Evolutionary conservation across 306 rosid genomes (phyloP).

Genomic region (Luffa aegyptiaca): DNA sequence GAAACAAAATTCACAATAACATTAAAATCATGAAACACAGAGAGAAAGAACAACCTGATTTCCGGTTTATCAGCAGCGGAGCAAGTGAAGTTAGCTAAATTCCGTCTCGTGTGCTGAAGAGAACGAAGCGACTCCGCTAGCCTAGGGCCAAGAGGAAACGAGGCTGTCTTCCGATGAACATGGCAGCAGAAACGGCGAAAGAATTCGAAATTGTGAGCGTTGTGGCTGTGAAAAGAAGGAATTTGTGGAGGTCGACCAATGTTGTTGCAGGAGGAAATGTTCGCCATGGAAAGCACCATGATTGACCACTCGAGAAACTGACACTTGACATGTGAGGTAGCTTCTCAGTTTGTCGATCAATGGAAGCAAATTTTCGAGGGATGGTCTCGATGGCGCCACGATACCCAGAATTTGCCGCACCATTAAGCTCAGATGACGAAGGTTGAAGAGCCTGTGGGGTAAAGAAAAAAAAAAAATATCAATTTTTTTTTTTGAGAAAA

Average conservation of each 20-base stretch:
- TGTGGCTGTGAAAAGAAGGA: not conserved
- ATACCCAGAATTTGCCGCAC: not conserved
- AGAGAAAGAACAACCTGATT: constrained; percentile 43
- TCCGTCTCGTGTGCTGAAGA: constrained; percentile 1
- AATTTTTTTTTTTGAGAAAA: no score
- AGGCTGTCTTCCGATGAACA: not conserved
- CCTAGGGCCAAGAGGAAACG: constrained; percentile 6
- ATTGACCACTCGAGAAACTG: not conserved
- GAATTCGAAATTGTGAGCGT: not conserved
- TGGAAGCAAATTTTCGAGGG: constrained; percentile 2
- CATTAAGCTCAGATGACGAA: not conserved
- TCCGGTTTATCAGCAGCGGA: constrained; percentile 75
- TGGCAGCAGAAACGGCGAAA: not conserved
- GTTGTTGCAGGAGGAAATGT: not conserved
- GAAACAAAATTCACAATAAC: not conserved
- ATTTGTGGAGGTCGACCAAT: not conserved
- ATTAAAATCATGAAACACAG: not conserved
- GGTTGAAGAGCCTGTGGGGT: not conserved
- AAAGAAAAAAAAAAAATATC: no score
- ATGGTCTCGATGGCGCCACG: constrained; percentile 11
- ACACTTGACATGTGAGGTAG: not conserved
- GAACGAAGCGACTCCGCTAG: constrained; percentile 3
- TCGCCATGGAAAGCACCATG: not conserved
- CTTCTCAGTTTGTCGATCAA: not conserved
- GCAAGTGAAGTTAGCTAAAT: constrained; percentile 25